Conservation (phyloP, 805 yeast species). For the Myxozyma lipomycoides region DNA sequence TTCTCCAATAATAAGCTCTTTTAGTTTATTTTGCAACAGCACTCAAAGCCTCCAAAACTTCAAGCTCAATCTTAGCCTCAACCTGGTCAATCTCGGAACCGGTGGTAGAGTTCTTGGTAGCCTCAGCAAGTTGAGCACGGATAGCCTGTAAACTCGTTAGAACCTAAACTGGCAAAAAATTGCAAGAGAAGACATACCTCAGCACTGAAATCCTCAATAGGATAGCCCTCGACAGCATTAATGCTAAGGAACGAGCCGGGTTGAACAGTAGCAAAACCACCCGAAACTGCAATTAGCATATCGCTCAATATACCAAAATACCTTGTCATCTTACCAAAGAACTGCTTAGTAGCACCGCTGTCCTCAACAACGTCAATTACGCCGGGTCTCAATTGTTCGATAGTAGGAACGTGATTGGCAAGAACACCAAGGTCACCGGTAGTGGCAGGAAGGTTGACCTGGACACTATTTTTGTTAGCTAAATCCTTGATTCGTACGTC, state of each 20-base stretch:
- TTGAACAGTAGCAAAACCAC: constrained; percentile 94
- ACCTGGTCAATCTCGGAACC: constrained; percentile 82
- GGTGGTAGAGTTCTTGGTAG: constrained; percentile 80
- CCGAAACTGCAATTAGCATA: constrained; percentile 52
- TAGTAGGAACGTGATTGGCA: constrained; percentile 96
- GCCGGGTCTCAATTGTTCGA: constrained; percentile 96
- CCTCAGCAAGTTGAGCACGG: constrained; percentile 80
- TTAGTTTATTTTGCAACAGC: constrained; percentile 61
- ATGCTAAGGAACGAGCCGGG: constrained; percentile 89
- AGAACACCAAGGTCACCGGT: constrained; percentile 95
- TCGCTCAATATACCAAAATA: background rate
- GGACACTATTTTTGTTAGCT: constrained; percentile 47
- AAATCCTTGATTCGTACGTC: too few species aligned
- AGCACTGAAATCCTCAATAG: constrained; percentile 78
- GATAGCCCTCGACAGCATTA: constrained; percentile 93
- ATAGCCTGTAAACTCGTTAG: constrained; percentile 46
- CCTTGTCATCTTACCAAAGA: constrained; percentile 44
- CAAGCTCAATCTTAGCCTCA: constrained; percentile 92
- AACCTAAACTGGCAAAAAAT: background rate
- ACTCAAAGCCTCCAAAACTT: constrained; percentile 91
- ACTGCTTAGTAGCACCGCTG: constrained; percentile 68
- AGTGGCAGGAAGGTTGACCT: constrained; percentile 93
- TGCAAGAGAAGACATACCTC: constrained; percentile 36
- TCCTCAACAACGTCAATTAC: constrained; percentile 85
- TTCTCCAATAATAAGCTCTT: too few species aligned